Evolutionary conservation across 1,284 basidiomycete genomes (phyloP).

Genomic region (Puccinia coronata): DNA sequence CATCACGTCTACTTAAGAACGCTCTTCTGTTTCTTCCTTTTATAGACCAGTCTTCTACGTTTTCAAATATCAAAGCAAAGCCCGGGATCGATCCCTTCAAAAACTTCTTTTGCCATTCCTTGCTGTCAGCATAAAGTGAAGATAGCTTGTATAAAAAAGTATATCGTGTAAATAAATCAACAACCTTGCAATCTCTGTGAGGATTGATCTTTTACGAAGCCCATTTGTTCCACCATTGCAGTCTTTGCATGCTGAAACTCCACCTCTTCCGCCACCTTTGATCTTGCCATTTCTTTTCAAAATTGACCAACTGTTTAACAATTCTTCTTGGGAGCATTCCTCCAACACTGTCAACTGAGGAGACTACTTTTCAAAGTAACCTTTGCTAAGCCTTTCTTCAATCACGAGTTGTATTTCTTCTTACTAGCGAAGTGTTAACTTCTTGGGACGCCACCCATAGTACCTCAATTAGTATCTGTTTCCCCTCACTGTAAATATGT

Average conservation of each 20-base stretch:
- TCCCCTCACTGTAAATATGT: neutral
- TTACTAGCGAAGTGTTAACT: neutral
- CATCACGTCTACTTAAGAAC: neutral
- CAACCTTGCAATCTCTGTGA: neutral
- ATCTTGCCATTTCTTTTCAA: neutral
- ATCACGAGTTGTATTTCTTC: neutral
- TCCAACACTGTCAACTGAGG: neutral
- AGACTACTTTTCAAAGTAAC: neutral
- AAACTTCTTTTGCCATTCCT: constrained; percentile 3
- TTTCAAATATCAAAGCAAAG: neutral
- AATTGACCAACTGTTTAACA: neutral
- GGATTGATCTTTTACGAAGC: neutral
- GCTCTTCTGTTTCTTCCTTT: neutral
- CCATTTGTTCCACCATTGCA: neutral
- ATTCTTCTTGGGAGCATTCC: neutral
- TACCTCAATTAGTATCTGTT: neutral
- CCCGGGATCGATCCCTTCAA: neutral
- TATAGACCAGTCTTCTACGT: neutral
- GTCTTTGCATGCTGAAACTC: neutral
- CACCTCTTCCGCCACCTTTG: neutral
- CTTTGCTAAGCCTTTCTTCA: neutral
- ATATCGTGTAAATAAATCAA: constrained; percentile 1
- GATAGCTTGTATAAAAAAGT: constrained; percentile 10
- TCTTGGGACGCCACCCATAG: neutral
- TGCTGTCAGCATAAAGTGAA: neutral